Evolutionary conservation across 441 rosid species (phyloP), one percentile per base, ranked within the genome.

Genomic region (Breynia disticha): DNA sequence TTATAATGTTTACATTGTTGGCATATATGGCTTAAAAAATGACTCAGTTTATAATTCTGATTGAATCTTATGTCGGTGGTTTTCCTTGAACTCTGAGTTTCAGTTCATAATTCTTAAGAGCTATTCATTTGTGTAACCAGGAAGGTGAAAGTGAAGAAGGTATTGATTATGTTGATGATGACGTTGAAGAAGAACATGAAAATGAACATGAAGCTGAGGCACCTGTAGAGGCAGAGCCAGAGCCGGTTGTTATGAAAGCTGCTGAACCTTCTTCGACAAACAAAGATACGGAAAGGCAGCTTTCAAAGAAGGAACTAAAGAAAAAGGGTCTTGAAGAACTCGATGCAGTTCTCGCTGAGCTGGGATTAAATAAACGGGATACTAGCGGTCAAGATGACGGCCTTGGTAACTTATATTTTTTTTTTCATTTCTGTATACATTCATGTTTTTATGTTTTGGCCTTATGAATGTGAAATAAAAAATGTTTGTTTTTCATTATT

Each of bases 91-190:
- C 35, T 28, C 35, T 28, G 35, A 28, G 35, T 28, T 3, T 28
- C 35, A 28, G 35, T 28, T 4, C 35, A 28, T 28, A 28, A 28
- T 28, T 28, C 1, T 28, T 28, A n/a, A 28, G 35, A 28, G 8
- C 35, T 28, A 28, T 28, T 28, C 35, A 18, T 3, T 52, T 28
- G 12, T 62, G 16, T 58, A 51, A 61, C 61, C 79, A 90, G 97
- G 96, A 80, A 50, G 78, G 80, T 68, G 94, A 82, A 62, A 89
- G 88, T 48, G 97, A 81, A 63, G 90, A 86, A 42, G 72, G 72
- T 65, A 73, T 85, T 54, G 84, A 86, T 61, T 90, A 83, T 67
- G 83, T 75, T 47, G 95, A 90, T 79, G 94, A 86, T 57, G 91
- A 78, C 17, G 69, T 71, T 19, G 95, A 84, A 52, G 91, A 87